phyloP scores from a whole-genome alignment of 2,329 filamentous ascomycete species.

The Penicillium sp. region DNA sequence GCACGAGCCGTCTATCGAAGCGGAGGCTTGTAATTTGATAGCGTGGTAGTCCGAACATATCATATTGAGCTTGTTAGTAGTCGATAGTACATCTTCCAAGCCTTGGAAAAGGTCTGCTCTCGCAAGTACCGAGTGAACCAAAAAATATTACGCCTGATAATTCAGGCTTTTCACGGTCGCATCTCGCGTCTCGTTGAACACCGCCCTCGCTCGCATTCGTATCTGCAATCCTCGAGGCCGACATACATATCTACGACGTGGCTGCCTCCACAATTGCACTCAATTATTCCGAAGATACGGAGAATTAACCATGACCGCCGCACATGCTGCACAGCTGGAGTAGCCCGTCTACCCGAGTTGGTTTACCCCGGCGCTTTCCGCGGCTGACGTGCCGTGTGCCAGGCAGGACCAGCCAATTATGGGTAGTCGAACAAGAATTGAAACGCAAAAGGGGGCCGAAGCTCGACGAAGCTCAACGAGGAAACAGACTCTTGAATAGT shows the following conservation, averaged over 20 bases:
- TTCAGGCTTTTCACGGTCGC: background rate
- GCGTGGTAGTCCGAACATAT: background rate
- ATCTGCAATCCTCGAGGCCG: background rate
- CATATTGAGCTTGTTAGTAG: background rate
- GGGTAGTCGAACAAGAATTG: constrained; percentile 5
- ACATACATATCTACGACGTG: background rate
- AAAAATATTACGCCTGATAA: background rate
- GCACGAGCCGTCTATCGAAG: constrained; percentile 4
- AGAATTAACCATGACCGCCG: background rate
- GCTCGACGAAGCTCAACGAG: background rate
- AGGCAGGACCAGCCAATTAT: constrained; percentile 2
- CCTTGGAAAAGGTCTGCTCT: background rate
- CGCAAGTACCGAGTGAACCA: too few relatives aligned
- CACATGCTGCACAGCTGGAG: background rate
- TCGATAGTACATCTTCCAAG: background rate
- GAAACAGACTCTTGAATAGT: too few relatives aligned
- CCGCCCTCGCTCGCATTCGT: constrained; percentile 8
- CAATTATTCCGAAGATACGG: background rate
- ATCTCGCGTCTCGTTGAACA: background rate
- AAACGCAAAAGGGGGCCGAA: constrained; percentile 1
- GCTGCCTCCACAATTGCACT: background rate
- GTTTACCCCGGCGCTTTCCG: constrained; percentile 30
- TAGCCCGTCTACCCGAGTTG: constrained; percentile 9
- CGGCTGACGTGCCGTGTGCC: constrained; percentile 22
- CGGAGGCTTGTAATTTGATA: background rate